phyloP scores from a whole-genome alignment of 176 grass and related monocot species.

The Poa pratensis region DNA sequence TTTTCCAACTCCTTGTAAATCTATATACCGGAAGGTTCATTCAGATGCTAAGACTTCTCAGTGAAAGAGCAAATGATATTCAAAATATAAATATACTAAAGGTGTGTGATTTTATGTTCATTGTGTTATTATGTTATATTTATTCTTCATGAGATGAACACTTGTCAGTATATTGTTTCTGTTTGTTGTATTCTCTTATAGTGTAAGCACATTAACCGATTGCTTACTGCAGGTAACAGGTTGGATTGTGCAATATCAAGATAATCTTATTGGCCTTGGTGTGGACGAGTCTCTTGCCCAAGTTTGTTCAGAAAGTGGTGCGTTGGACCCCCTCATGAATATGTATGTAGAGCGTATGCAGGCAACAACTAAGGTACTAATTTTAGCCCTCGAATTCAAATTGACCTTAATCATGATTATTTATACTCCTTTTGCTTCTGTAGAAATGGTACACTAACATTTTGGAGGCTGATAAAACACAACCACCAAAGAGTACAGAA shows the following conservation, averaged over 20 bases:
- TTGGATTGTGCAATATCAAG: constrained; percentile 99
- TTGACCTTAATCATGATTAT: constrained; percentile 40
- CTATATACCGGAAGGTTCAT: constrained; percentile 95
- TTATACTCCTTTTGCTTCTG: constrained; percentile 46
- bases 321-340: constrained; percentile 99
- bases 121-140: constrained; percentile 27
- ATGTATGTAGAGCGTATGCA: constrained; percentile 98
- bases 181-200: constrained; percentile 16
- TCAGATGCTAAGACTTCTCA: constrained; percentile 96
- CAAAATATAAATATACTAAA: constrained; percentile 98
- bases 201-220: constrained; percentile 41
- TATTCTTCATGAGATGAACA: constrained; percentile 13
- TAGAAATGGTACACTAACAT: constrained; percentile 99
- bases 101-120: constrained; percentile 48
- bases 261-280: constrained; percentile 92
- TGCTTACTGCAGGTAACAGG: constrained; percentile 82
- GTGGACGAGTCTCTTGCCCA: constrained; percentile 97
- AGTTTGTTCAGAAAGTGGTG: constrained; percentile 99
- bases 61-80: constrained; percentile 93
- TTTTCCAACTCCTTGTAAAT: constrained; percentile 99
- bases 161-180: constrained; percentile 35
- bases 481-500: constrained; percentile 86
- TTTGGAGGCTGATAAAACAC: constrained; percentile 95
- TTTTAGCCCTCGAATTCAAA: constrained; percentile 40
- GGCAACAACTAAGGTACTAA: constrained; percentile 91